phyloP scores from a whole-genome alignment of 2,329 filamentous ascomycete species.

The Teratosphaeria nubilosa region DNA sequence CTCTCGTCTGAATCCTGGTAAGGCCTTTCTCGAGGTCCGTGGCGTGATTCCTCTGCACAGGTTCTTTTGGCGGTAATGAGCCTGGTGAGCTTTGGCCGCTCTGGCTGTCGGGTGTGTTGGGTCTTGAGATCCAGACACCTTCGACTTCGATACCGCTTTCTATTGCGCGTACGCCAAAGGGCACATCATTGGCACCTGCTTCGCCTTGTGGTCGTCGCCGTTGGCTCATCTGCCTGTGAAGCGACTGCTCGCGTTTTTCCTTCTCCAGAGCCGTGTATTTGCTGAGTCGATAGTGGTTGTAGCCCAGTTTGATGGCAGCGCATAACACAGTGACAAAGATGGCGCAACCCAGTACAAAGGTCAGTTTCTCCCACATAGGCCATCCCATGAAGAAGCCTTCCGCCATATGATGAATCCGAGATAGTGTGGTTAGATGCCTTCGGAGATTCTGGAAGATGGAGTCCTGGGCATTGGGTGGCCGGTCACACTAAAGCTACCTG shows the following conservation, averaged over 20 bases:
- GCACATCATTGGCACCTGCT: conserved; percentile 54
- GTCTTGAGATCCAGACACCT: conserved; percentile 53
- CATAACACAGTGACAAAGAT: conserved; percentile 60
- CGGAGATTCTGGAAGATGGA: neutral
- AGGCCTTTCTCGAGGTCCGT: conserved; percentile 8
- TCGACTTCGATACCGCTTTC: conserved; percentile 76
- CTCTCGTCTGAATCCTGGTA: neutral
- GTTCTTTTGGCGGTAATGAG: conserved; percentile 11
- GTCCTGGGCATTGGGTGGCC: neutral
- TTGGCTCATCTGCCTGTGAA: conserved; percentile 26
- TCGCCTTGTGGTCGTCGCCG: conserved; percentile 4
- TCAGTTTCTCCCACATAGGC: conserved; percentile 83
- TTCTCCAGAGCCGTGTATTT: conserved; percentile 29
- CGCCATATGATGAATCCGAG: conserved; percentile 7
- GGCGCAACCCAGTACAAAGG: conserved; percentile 66
- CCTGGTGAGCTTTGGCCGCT: conserved; percentile 16
- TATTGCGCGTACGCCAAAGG: conserved; percentile 78
- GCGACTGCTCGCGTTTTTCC: conserved; percentile 19
- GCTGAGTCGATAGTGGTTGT: conserved; percentile 31
- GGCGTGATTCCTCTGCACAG: conserved; percentile 3
- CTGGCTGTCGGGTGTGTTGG: conserved; percentile 29
- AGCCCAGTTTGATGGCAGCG: conserved; percentile 55
- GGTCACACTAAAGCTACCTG: neutral
- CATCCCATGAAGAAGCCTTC: conserved; percentile 43
- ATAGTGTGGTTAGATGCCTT: neutral